A percentile compares a stretch with the other conserved stretches of the same genome.
Evolutionary conservation across 2,329 filamentous ascomycete species (phyloP).

Genomic region (Plenodomus lindquistii): DNA sequence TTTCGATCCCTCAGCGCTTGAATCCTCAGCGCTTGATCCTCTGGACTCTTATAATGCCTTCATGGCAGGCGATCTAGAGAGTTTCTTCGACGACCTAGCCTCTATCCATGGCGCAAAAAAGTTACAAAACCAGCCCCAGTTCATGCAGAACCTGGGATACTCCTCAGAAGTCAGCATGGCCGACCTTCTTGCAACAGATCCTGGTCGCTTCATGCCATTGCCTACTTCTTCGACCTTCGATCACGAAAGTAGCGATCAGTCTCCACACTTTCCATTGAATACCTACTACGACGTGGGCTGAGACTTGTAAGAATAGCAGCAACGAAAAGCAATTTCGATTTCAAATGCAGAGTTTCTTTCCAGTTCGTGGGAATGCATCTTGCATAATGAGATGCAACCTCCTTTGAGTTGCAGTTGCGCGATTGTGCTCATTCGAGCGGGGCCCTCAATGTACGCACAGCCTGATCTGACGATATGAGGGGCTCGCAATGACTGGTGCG

Average conservation of each 20-base stretch:
- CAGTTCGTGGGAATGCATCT: no score
- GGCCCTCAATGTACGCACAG: no score
- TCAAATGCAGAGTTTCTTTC: no score
- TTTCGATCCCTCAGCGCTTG: constrained; percentile 6
- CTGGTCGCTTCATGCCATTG: constrained; percentile 41
- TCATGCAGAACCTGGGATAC: constrained; percentile 69
- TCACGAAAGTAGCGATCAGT: constrained; percentile 15
- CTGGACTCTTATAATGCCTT: constrained; percentile 35
- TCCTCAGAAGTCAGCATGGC: constrained; percentile 63
- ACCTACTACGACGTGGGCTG: constrained; percentile 24
- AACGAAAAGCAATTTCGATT: no score
- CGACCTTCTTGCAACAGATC: constrained; percentile 49
- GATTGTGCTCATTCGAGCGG: no score
- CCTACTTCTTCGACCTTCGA: constrained; percentile 37
- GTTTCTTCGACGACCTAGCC: constrained; percentile 61
- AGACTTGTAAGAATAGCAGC: background rate
- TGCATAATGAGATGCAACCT: no score
- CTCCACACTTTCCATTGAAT: constrained; percentile 22
- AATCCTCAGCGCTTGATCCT: constrained; percentile 3
- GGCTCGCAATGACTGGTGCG: no score
- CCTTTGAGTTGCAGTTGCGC: no score
- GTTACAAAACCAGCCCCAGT: constrained; percentile 61
- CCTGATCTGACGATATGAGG: no score
- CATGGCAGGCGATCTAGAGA: constrained; percentile 50
- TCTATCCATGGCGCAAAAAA: constrained; percentile 59